phyloP scores from a whole-genome alignment of 2,329 filamentous ascomycete species.

The Podosphaera fusca region DNA sequence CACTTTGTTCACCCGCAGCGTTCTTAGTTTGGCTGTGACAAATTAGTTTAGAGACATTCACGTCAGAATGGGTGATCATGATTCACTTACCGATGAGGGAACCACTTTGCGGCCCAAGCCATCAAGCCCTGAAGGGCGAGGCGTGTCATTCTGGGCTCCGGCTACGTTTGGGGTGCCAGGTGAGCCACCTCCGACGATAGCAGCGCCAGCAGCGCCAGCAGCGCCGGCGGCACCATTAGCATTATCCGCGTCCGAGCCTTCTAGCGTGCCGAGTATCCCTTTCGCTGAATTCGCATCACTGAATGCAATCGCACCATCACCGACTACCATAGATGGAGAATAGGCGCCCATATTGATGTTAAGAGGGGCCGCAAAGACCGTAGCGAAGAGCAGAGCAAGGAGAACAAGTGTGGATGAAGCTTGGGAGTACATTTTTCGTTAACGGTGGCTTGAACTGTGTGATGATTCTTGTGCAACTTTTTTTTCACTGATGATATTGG shows the following conservation, averaged over 20 bases:
- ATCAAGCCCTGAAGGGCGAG: background rate
- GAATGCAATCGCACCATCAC: constrained; percentile 10
- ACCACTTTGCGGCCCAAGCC: background rate
- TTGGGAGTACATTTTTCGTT: too few relatives aligned
- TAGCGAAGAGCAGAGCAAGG: constrained; percentile 1
- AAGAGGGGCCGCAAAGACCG: constrained; percentile 6
- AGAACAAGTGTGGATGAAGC: background rate
- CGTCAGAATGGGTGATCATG: too few relatives aligned
- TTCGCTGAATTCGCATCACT: constrained; percentile 3
- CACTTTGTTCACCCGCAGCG: too few relatives aligned
- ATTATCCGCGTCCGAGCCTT: constrained; percentile 2
- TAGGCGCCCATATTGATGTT: constrained; percentile 10
- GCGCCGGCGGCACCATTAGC: background rate
- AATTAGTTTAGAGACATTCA: too few relatives aligned
- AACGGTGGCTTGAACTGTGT: too few relatives aligned
- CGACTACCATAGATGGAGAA: constrained; percentile 9
- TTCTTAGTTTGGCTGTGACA: too few relatives aligned
- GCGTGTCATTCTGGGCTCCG: background rate
- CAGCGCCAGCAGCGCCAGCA: background rate
- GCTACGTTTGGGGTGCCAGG: background rate
- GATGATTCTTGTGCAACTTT: too few relatives aligned
- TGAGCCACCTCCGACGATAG: background rate
- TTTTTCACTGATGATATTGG: too few relatives aligned
- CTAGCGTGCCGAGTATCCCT: constrained; percentile 4
- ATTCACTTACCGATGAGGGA: background rate